phyloP scores from a whole-genome alignment of 1,284 basidiomycete species.

The Austroboletus olivaceoglutinosus region DNA sequence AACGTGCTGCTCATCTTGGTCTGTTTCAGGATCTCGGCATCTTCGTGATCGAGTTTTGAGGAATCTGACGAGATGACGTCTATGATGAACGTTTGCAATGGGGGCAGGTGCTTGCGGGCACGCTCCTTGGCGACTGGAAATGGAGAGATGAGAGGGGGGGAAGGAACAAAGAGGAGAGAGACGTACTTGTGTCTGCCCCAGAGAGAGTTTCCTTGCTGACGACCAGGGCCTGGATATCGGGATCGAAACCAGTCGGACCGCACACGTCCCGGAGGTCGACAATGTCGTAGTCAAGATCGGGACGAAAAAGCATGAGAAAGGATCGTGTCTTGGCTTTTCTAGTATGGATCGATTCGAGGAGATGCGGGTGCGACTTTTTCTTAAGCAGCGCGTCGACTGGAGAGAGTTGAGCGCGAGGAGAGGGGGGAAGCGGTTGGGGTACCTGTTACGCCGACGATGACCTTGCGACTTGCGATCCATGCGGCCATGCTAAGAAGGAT shows the following conservation, averaged over 20 bases:
- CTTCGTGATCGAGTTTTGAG: conserved; percentile 55
- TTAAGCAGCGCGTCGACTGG: conserved; percentile 71
- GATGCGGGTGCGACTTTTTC: conserved; percentile 70
- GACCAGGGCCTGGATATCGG: conserved; percentile 81
- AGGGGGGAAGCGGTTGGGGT: conserved; percentile 21
- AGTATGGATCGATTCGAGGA: conserved; percentile 64
- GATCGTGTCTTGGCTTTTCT: conserved; percentile 56
- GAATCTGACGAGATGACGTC: conserved; percentile 78
- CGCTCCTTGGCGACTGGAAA: conserved; percentile 62
- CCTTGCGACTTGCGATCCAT: conserved; percentile 72
- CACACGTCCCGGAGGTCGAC: conserved; percentile 79
- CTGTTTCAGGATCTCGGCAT: conserved; percentile 65
- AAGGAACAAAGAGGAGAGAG: background rate
- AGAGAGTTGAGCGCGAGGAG: conserved; percentile 15
- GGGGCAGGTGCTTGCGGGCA: conserved; percentile 50
- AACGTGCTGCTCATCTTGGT: conserved; percentile 90
- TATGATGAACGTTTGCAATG: conserved; percentile 73
- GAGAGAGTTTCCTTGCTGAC: conserved; percentile 82
- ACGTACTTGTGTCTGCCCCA: conserved; percentile 71
- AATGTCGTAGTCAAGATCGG: conserved; percentile 59
- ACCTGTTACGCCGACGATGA: conserved; percentile 92
- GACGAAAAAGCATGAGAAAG: conserved; percentile 71
- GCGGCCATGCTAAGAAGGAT: conserved; percentile 91
- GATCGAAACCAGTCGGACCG: conserved; percentile 84
- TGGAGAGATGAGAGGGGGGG: conserved; percentile 3